Evolutionary conservation across 2,329 filamentous ascomycete species (phyloP), one percentile per base, ranked within the genome.

Genomic region (Trichophyton mentagrophytes): DNA sequence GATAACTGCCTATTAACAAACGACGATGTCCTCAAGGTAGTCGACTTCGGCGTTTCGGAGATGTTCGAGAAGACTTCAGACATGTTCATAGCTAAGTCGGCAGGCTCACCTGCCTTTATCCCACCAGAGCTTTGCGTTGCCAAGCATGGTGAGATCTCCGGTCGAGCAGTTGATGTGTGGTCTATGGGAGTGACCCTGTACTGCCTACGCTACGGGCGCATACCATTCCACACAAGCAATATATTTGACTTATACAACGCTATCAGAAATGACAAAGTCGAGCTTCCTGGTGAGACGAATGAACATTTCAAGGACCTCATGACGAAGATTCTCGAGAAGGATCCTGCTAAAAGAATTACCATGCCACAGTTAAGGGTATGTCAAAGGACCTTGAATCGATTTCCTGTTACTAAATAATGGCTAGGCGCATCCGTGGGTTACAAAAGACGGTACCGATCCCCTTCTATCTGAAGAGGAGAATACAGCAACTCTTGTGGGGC

Each of bases 1-100:
- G 93, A 97, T 72, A 99, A 99, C 67, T 86, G 95, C 59, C 81
- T 99, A 6, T 78, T 99, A 44, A 96, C 90, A 0, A 82, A 86
- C 40, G 91, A 96, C 60, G 88, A 97, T 68, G 85, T 96, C n/a
- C 82, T 99, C 59, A 99, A 97, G 72, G 87, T 99, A 65, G 90
- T 95, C 59, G 93, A 97, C 73, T 99, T 99, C 78, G 93, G 93
- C n/a, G 93, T 97, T 6, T 97, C 92, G 0, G 92, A 99, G 71
- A 96, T 99, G 85, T 99, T 99, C 67, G 87, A 92, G 70, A 96
- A 95, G 71, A 80, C 87, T 61, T 84, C 82, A 1, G 82, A 89
- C 53, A 97, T 97, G 93, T 85, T 85, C 71, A 96, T 90, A 0
- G 85, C 87, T 62, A 99, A 97, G 74, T 92, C 90, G 2, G 91